A percentile compares a stretch with the other conserved stretches of the same genome.
phyloP scores from a whole-genome alignment of 345 rosid species.

The Salix koriyanagi region DNA sequence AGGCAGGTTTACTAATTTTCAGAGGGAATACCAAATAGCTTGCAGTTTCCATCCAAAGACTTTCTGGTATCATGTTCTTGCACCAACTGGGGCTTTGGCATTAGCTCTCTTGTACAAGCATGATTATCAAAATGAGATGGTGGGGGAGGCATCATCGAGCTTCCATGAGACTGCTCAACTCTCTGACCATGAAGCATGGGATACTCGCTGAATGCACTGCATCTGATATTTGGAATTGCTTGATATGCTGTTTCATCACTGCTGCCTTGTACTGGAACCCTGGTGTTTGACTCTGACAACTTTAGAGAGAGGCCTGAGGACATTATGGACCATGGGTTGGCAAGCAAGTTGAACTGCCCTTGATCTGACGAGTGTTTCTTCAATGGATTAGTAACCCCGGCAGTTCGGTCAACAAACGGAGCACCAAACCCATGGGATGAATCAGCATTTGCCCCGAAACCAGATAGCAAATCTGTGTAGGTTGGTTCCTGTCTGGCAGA shows the following conservation, averaged over 20 bases:
- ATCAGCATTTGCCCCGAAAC: constrained; percentile 26
- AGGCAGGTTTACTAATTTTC: constrained; percentile 14
- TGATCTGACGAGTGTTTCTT: constrained; percentile 25
- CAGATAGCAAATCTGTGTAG: constrained; percentile 34
- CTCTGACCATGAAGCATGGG: constrained; percentile 13
- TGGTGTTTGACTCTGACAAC: constrained; percentile 25
- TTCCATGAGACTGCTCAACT: constrained; percentile 25
- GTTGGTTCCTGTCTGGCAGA: constrained; percentile 27
- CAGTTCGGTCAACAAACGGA: constrained; percentile 18
- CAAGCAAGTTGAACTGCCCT: constrained; percentile 23
- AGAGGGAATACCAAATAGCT: constrained; percentile 53
- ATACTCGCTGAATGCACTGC: constrained; percentile 21
- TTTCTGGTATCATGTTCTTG: constrained; percentile 28
- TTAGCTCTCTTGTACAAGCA: constrained; percentile 9
- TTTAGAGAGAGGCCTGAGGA: constrained; percentile 25
- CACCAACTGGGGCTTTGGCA: constrained; percentile 7
- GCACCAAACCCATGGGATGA: constrained; percentile 20
- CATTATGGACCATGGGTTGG: constrained; percentile 32
- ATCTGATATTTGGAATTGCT: constrained; percentile 17
- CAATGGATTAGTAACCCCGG: constrained; percentile 7
- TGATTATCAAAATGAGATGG: constrained; percentile 23
- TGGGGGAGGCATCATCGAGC: constrained; percentile 31
- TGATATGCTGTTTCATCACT: constrained; percentile 15
- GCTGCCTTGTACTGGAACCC: constrained; percentile 24
- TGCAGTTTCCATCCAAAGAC: constrained; percentile 35